phyloP scores from a whole-genome alignment of 2,329 filamentous ascomycete species.

The Bisporella sp. region DNA sequence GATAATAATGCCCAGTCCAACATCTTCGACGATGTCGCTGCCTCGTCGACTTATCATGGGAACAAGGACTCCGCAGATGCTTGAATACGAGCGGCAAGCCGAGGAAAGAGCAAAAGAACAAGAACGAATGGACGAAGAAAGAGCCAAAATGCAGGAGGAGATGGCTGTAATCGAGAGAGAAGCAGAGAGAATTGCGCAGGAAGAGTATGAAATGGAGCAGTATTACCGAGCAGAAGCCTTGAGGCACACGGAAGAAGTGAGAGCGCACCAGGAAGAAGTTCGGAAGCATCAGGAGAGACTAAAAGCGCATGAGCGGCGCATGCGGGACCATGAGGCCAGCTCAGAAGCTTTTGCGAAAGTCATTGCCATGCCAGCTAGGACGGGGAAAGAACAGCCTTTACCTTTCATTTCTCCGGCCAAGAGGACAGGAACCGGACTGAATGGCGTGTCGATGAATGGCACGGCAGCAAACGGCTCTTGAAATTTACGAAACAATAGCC shows the following conservation, averaged over 20 bases:
- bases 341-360: constrained; percentile 26
- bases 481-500: too few species aligned
- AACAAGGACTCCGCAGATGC: constrained; percentile 23
- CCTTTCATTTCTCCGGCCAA: constrained; percentile 16
- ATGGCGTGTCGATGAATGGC: too few species aligned
- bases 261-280: constrained; percentile 24
- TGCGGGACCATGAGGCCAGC: constrained; percentile 19
- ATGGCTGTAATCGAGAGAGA: constrained; percentile 19
- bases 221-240: constrained; percentile 26
- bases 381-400: constrained; percentile 17
- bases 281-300: constrained; percentile 20
- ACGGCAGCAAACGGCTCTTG: too few species aligned
- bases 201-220: constrained; percentile 27
- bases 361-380: constrained; percentile 25
- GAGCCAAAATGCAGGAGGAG: constrained; percentile 16
- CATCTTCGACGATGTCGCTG: background rate
- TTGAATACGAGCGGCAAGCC: constrained; percentile 25
- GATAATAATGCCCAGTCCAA: background rate
- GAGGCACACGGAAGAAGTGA: constrained; percentile 24
- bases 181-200: constrained; percentile 23
- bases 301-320: constrained; percentile 10
- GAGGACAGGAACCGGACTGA: background rate
- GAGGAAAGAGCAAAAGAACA: constrained; percentile 22
- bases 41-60: constrained; percentile 13
- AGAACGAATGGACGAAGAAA: constrained; percentile 13